Evolutionary conservation across 73 alveolate genomes (phyloP), one percentile per base, ranked within the genome.

Genomic region (Paramecium tetraurelia): DNA sequence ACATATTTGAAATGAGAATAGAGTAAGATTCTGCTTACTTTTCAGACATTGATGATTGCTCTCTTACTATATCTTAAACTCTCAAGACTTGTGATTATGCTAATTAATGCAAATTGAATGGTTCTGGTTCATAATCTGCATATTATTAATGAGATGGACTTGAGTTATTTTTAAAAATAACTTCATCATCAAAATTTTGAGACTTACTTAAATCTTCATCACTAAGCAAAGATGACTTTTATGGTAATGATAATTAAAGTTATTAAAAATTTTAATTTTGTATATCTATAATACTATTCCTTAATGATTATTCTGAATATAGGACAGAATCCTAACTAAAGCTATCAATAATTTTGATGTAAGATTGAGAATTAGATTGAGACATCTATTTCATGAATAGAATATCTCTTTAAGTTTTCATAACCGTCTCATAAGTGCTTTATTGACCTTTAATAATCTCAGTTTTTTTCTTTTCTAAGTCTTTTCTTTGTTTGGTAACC

Each of bases 401-500:
- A 8, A 80, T 3, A 41, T 80, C 90, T 80, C 90, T 90, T 85
- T 95, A 72, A n/a, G 97, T 95, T 27, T 95, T 94, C 89, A 93
- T 88, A 20, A 95, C 85, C 77, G 94, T 93, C 35, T 93, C 70
- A 20, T 68, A 75, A 1, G 96, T 95, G 33, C 94, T 93, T 83
- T 95, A 27, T 94, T 94, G 84, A 9, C 93, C 93, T 59, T 95
- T 95, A 8, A 84, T 31, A 33, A 95, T 88, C 20, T 88, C 92
- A 21, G 84, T 93, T 68, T 89, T 53, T 18, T 53, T 53, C 43
- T 89, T 44, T 58, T 58, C 72, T 4, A 95, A 88, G n/a, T 95
- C 97, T 38, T 93, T 95, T 41, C 85, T 86, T 69, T 95, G 93
- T 22, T 92, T 58, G 5, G 90, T 75, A 2, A 95, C 97, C 97